These are phyloP conservation scores for Rheum nobile DNA, from an alignment of 148 eudicot species.

Conservation along the genomic window DNA sequence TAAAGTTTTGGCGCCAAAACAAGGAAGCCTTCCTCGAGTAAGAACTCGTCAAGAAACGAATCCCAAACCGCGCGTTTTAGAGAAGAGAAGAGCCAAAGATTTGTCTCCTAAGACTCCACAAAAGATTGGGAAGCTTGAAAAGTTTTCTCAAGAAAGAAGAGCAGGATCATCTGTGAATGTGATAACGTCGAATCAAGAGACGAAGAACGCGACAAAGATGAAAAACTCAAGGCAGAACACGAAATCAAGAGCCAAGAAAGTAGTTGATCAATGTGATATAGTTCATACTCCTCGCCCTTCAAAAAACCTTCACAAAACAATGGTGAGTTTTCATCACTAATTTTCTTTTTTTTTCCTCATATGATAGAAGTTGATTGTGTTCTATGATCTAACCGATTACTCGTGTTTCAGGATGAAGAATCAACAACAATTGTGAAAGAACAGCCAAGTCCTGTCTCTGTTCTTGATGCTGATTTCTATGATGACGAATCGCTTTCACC, in stretches of 20 bases:
- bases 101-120: constrained; percentile 16
- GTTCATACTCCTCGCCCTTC: constrained; percentile 2
- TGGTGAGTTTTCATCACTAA: neutral
- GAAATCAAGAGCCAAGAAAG: neutral
- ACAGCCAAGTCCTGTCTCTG: constrained; percentile 90
- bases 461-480: constrained; percentile 58
- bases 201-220: constrained; percentile 17
- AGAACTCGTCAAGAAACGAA: neutral
- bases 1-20: too few relatives aligned
- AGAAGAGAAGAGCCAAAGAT: constrained; percentile 22
- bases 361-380: neutral
- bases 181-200: constrained; percentile 15
- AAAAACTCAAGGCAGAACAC: constrained; percentile 15
- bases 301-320: neutral
- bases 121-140: constrained; percentile 15
- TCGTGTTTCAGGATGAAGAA: constrained; percentile 29
- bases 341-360: neutral
- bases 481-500: constrained; percentile 72
- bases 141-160: constrained; percentile 18
- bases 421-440: constrained; percentile 31
- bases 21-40: neutral
- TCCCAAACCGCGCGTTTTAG: neutral
- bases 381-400: neutral
- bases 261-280: neutral
- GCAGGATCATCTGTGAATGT: constrained; percentile 11